Base-by-base conservation (phyloP, 1,139 yeast genomes). In the Williopsis jadinii region DNA sequence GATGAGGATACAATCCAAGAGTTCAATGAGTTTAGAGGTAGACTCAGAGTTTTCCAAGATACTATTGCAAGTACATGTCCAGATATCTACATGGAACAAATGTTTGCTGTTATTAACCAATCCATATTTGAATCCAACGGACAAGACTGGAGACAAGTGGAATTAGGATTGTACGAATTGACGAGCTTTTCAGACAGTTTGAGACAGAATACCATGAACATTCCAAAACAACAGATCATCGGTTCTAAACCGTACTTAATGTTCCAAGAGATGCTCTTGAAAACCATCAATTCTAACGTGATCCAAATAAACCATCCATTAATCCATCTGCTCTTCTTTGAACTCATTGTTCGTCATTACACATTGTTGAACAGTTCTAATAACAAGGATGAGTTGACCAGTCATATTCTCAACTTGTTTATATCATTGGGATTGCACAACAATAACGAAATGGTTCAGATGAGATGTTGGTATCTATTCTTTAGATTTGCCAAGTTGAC, bases 381-480 rank as follows among this genome's bases (percentile, higher is more conserved):
- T 32, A 63, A 54, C 55, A 71, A 75, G 49, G 64, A 66, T 31
- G 80, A 74, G 34, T 66, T 85, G 37, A 67, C 85, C 10, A 61
- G 77, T 46, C 75, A 81, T 48, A 80, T 84, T 24, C 67, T 92
- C 46, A 84, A 84, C 51, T 73, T 84, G 28, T 92, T 92, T 59
- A 78, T 88, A 36, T 80, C 92, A 70, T 80, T 52, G 31, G 97
- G 97, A 11, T 75, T 92, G 46, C 88, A 86, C 59, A 86, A 83
- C 61, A 68, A 72, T 4, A 70, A 73, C 48, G 82, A 76, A 45
- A 80, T 78, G 48, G 96, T 90, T 10, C 79, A 90, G 54, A 71
- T 80, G 44, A 78, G 97, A 60, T 73, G 94, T 39, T 92, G 98
- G 96, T 92, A 87, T 60, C 67, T 90, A 48, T 85, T 92, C 52